Conservation (phyloP, 192 early-diverging fungal genomes). For the Entomortierella beljakovae region DNA sequence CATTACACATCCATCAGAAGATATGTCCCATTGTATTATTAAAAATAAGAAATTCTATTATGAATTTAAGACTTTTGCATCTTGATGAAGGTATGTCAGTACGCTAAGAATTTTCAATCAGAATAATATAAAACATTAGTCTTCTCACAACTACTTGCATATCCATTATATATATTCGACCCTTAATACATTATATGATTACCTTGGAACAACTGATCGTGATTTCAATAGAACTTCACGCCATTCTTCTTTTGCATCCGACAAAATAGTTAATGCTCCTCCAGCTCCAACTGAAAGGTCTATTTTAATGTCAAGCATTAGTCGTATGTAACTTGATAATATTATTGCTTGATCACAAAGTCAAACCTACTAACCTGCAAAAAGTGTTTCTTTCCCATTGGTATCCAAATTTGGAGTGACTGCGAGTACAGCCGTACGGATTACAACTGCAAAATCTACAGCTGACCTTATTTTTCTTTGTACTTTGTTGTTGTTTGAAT, state of each 20-base stretch:
- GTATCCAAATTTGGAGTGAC: slow-evolving; percentile 13
- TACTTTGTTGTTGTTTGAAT: not conserved
- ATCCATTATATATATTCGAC: not conserved
- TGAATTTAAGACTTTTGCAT: not conserved
- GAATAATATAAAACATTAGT: not conserved
- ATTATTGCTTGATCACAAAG: slow-evolving; percentile 3
- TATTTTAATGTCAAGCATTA: slow-evolving; percentile 28
- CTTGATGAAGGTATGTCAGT: slow-evolving; percentile 33
- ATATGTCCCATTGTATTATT: too few species aligned
- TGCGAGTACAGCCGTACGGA: slow-evolving; percentile 84
- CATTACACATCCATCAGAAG: too few species aligned
- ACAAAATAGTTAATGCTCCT: slow-evolving; percentile 92
- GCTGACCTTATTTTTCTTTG: slow-evolving; percentile 22
- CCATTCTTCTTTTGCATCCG: slow-evolving; percentile 88
- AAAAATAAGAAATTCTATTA: not conserved
- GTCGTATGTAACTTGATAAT: too few species aligned
- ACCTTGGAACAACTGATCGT: slow-evolving; percentile 66
- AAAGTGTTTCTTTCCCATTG: slow-evolving; percentile 1
- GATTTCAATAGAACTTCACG: slow-evolving; percentile 88
- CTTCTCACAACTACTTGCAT: too few species aligned
- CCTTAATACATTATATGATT: not conserved
- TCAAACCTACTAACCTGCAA: slow-evolving; percentile 23
- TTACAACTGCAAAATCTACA: slow-evolving; percentile 74
- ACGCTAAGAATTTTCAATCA: not conserved
- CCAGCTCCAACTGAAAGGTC: slow-evolving; percentile 89